phyloP scores from a whole-genome alignment of 2,329 filamentous ascomycete species.

The Didymosphaeria variabile region DNA sequence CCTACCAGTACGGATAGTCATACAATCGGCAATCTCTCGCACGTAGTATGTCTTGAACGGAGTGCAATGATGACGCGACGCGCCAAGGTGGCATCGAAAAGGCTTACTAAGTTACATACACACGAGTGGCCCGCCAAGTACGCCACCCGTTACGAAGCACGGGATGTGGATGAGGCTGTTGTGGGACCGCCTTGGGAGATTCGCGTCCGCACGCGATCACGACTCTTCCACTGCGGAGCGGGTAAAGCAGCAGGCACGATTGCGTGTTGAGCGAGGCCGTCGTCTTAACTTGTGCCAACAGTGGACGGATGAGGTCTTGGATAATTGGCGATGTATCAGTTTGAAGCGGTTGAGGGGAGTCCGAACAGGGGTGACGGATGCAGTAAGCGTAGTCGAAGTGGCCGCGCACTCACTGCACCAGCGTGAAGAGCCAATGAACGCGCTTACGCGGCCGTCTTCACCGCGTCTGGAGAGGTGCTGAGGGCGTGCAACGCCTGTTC shows the following conservation, averaged over 20 bases:
- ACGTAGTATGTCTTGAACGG: not conserved
- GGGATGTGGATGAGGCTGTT: slow-evolving; percentile 1
- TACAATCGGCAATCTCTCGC: not conserved
- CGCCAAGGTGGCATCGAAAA: slow-evolving; percentile 8
- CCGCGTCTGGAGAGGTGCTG: not conserved
- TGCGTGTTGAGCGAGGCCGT: slow-evolving; percentile 9
- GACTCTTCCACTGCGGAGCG: not conserved
- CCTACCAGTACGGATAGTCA: not conserved
- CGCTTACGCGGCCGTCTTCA: not conserved
- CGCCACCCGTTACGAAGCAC: slow-evolving; percentile 12
- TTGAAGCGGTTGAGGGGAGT: slow-evolving; percentile 18
- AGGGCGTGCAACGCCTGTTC: slow-evolving; percentile 3
- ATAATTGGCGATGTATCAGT: slow-evolving; percentile 19
- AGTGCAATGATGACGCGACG: slow-evolving; percentile 12
- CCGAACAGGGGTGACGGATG: slow-evolving; percentile 10
- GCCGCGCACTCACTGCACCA: slow-evolving; percentile 1
- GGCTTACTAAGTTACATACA: slow-evolving; percentile 9
- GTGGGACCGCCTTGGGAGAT: not conserved
- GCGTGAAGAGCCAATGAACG: not conserved
- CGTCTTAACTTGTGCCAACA: not conserved
- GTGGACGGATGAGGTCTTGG: slow-evolving; percentile 7
- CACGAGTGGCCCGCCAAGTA: not conserved
- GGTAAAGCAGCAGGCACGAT: slow-evolving; percentile 1
- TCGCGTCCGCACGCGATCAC: not conserved
- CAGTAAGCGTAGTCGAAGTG: slow-evolving; percentile 7